Evolutionary conservation across 2,329 filamentous ascomycete genomes (phyloP).

Genomic region (Penicillium sp.): DNA sequence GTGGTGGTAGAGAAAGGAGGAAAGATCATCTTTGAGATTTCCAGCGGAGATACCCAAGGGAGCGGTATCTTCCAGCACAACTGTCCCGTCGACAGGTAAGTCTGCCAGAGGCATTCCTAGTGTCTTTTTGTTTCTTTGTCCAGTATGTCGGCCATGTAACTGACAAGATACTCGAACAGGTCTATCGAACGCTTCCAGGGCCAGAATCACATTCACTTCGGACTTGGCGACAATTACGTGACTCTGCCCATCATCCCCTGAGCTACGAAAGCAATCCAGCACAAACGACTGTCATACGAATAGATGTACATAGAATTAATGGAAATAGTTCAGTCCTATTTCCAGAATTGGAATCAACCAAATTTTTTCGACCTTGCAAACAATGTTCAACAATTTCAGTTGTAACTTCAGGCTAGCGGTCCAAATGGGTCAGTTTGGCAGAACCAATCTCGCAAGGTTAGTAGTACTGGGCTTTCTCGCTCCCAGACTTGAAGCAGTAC

Average conservation of each 20-base stretch:
- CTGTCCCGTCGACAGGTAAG: conserved; percentile 32
- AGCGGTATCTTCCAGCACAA: conserved; percentile 46
- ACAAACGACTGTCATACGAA: neutral
- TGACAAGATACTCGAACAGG: conserved; percentile 18
- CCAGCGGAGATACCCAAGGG: conserved; percentile 48
- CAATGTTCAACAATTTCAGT: too few species aligned
- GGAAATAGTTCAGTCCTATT: neutral
- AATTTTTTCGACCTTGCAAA: too few species aligned
- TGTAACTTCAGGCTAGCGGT: too few species aligned
- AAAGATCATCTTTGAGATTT: conserved; percentile 26
- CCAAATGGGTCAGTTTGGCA: too few species aligned
- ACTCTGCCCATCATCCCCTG: conserved; percentile 45
- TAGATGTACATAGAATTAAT: neutral
- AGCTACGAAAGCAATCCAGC: neutral
- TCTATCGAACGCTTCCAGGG: conserved; percentile 42
- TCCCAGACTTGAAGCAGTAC: too few species aligned
- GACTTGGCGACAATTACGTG: conserved; percentile 44
- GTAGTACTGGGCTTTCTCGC: too few species aligned
- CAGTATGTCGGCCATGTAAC: too few species aligned
- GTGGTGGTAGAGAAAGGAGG: conserved; percentile 31
- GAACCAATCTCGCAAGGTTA: too few species aligned
- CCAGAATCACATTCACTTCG: conserved; percentile 46
- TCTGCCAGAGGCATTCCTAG: neutral
- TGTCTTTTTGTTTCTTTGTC: neutral
- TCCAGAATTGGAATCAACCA: too few species aligned